These are phyloP conservation scores for Emergomyces orientalis DNA, from an alignment of 2,329 filamentous ascomycete genomes.

Conservation along the genomic window DNA sequence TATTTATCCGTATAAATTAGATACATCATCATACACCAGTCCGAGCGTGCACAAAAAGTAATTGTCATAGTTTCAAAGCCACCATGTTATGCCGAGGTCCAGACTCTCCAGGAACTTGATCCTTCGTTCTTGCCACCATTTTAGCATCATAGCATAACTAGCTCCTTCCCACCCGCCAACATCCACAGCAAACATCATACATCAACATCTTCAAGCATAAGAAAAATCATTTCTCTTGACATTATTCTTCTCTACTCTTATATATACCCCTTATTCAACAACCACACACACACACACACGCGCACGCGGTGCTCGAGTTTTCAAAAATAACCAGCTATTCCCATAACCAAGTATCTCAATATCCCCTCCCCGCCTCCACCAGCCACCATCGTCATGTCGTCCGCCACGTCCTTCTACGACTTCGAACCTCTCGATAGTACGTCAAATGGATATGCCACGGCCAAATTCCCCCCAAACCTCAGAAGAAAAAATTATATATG, in stretches of 20 bases:
- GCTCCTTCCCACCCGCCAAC: neutral
- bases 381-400: slow-evolving; percentile 12
- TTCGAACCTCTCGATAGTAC: slow-evolving; percentile 51
- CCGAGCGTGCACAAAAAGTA: no score
- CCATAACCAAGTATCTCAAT: neutral
- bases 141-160: neutral
- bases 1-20: no score
- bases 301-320: neutral
- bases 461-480: neutral
- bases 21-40: no score
- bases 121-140: neutral
- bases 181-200: no score
- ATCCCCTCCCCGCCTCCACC: neutral
- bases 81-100: no score
- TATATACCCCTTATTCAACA: neutral
- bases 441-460: slow-evolving; percentile 23
- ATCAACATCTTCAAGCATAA: no score
- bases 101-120: no score
- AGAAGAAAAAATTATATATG: neutral
- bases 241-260: neutral
- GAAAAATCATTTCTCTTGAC: no score
- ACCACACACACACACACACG: no score
- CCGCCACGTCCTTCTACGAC: slow-evolving; percentile 42
- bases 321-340: neutral
- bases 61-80: no score